Evolutionary conservation across 257 asterid species (phyloP), one percentile per base, ranked within the genome.

Genomic region (Solanum raphanifolium): DNA sequence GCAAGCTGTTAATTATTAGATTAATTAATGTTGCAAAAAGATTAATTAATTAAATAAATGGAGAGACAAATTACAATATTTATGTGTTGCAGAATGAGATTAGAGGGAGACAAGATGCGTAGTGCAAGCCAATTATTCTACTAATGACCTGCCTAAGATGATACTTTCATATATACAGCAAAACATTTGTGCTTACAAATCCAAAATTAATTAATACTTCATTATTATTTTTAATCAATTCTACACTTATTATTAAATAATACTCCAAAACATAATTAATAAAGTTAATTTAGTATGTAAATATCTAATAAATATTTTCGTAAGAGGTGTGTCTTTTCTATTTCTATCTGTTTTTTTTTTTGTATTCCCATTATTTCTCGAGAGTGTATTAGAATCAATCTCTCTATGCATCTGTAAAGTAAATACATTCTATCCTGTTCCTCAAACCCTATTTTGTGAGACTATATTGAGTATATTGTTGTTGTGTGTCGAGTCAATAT

Each of bases 361-460:
- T 65, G 31, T n/a, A n/a, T 5, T 65, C 0, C 6, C 4, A n/a
- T 5, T 65, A 62, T n/a, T 65, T 10, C 1, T 21, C 16, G 4
- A n/a, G 7, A 18, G 15, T 65, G 2, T 65, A 9, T 10, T 0
- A 0, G 2, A 65, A 65, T n/a, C 9, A 65, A 65, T 2, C 7
- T 58, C 5, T 55, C n/a, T 62, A 62, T 46, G 55, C 0, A 46
- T 62, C 3, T 0, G 0, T 62, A n/a, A 23, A 10, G 31, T 10
- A 62, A n/a, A 7, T 3, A n/a, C 32, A n/a, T 0, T 11, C 5
- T n/a, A 65, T 0, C 0, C 0, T 21, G 0, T 0, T 65, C 32
- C 1, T 62, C 6, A 62, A 0, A n/a, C 31, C 0, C 7, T 0
- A n/a, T 11, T 23, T 9, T 65, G 16, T 65, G 2, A 0, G 7